phyloP scores from a whole-genome alignment of 2,329 filamentous ascomycete genomes.

The Colletotrichum sp. region DNA sequence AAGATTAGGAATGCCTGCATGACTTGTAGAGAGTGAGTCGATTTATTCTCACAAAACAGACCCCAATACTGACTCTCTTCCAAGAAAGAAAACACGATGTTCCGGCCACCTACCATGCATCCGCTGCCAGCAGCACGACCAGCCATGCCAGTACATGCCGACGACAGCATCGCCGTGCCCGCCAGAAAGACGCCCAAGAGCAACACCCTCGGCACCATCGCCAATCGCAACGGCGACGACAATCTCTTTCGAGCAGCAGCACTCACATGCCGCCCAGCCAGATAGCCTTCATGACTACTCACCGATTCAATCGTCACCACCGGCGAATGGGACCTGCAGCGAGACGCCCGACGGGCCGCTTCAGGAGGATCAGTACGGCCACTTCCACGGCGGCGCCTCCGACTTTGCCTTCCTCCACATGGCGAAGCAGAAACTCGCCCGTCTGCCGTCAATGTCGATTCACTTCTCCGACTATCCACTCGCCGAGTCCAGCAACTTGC shows the following conservation, averaged over 20 bases:
- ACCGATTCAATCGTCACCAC: not conserved
- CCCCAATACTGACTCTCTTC: fast-evolving
- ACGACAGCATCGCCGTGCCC: not conserved
- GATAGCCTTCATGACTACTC: not conserved
- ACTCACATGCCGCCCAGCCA: not conserved
- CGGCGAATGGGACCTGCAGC: not conserved
- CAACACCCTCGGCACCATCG: not conserved
- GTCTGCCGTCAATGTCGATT: not conserved
- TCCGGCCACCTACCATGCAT: not conserved
- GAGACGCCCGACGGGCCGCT: not conserved
- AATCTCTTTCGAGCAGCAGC: not conserved
- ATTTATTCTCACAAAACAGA: not conserved
- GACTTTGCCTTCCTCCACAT: not conserved
- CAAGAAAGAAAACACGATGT: not conserved
- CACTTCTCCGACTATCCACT: not conserved
- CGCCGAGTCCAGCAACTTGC: not conserved
- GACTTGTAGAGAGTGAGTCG: not conserved
- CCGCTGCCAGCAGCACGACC: not conserved
- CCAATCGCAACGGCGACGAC: not conserved
- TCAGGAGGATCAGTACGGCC: not conserved
- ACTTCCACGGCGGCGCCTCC: not conserved
- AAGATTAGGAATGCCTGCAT: not conserved
- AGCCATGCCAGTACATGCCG: not conserved
- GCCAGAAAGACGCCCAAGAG: not conserved
- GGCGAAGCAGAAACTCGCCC: not conserved